Evolutionary conservation across 75 land plant species (phyloP), one percentile per base, ranked within the genome.

Genomic region (Pseudotsuga menziesii): DNA sequence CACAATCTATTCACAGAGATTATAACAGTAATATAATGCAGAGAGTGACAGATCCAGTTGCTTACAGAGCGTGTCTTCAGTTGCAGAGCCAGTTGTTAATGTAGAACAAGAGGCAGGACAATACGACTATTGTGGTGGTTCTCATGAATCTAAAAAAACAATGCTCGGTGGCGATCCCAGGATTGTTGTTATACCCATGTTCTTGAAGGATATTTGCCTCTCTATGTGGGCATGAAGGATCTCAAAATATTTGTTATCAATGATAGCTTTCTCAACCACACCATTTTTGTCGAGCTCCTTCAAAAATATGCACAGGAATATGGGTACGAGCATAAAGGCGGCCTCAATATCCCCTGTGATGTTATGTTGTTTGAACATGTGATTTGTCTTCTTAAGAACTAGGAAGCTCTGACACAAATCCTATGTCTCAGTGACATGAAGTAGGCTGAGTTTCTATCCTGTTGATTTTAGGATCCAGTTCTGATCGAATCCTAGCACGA

Each of bases 191-290:
- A 44, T 8, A 44, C 41, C 25, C 29, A 76, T 14, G 89, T 84
- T 2, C 91, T 87, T 22, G 57, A 76, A 36, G 92, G 94, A 6
- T 86, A 85, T 78, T 54, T 91, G 35, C 90, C 92, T 41, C 86
- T 91, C 19, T 85, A 83, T 79, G 94, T 91, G 55, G 94, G 94
- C 2, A 85, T 87, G 39, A 89, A 85, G 77, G 78, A 74, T n/a
- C 61, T 59, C 61, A 59, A 6, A 19, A 48, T 86, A 63, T 87
- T 87, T 78, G 76, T 82, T 22, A 82, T 91, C 19, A 83, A 78
- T 61, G 84, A 87, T 5, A 83, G 83, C 76, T 75, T 83, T 52
- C 63, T 91, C 61, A 85, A 83, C 72, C 91, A 87, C 69, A 89
- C 88, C 41, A 73, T 85, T 16, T 87, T 91, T 72, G 76, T 74